Conservation (phyloP, 345 rosid genomes). For the Eucalyptus sp. region DNA sequence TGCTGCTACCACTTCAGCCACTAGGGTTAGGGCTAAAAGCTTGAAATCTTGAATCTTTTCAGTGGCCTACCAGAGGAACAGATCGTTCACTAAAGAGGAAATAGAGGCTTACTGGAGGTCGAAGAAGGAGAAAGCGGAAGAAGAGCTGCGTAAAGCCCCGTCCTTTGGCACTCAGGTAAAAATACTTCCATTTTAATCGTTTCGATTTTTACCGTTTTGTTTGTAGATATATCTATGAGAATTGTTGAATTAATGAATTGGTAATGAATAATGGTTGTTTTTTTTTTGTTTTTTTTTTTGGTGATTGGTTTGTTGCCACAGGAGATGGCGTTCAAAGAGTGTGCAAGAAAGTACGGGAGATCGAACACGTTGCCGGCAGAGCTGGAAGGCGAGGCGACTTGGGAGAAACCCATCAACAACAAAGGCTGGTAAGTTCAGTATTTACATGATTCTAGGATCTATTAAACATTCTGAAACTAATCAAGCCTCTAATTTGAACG, state of each 20-base stretch:
- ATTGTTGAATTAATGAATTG: neutral
- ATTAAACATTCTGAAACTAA: neutral
- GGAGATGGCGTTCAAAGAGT: neutral
- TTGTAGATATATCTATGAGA: neutral
- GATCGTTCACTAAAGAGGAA: conserved; percentile 63
- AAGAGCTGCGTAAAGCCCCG: conserved; percentile 38
- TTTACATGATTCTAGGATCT: neutral
- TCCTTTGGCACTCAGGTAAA: neutral
- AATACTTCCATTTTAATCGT: neutral
- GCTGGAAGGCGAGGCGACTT: conserved; percentile 3
- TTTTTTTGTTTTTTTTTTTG: neutral
- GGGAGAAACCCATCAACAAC: conserved; percentile 18
- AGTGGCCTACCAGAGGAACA: conserved; percentile 46
- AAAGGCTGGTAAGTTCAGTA: conserved; percentile 31
- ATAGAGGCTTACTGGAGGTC: conserved; percentile 68
- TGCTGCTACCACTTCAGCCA: neutral
- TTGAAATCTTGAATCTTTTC: neutral
- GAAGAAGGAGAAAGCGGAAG: conserved; percentile 51
- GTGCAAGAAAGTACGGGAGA: conserved; percentile 3
- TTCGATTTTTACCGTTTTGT: neutral
- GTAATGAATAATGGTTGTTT: neutral
- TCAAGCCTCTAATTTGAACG: neutral
- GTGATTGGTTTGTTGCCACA: neutral
- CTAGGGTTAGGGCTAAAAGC: neutral
- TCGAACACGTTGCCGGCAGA: conserved; percentile 27